phyloP scores from a whole-genome alignment of 495 filamentous ascomycete species.

The Lepidopterella palustris region DNA sequence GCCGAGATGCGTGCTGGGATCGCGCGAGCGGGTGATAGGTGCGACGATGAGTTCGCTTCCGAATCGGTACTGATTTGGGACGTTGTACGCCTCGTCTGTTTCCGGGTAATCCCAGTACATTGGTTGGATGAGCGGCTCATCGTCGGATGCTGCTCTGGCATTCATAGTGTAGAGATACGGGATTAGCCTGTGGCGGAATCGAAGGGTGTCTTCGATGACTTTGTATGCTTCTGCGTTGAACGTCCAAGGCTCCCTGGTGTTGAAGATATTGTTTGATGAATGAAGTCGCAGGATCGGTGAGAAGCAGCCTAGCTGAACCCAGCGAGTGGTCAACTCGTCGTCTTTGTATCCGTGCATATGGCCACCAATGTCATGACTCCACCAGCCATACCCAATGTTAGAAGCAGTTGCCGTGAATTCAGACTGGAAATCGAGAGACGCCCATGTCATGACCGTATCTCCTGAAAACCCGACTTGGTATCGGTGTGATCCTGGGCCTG shows the following conservation, averaged over 20 bases:
- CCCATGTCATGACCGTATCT: constrained; percentile 51
- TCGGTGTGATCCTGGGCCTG: constrained; percentile 52
- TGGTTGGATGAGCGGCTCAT: constrained; percentile 48
- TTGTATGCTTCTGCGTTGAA: constrained; percentile 37
- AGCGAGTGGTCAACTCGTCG: constrained; percentile 50
- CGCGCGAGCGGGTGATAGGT: constrained; percentile 45
- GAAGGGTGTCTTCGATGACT: constrained; percentile 44
- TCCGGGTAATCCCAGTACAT: constrained; percentile 54
- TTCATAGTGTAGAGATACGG: constrained; percentile 56
- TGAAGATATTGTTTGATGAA: constrained; percentile 47
- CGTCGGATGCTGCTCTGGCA: constrained; percentile 37
- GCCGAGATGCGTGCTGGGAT: constrained; percentile 36
- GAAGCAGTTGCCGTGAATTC: constrained; percentile 57
- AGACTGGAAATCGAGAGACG: constrained; percentile 51
- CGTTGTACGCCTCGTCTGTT: constrained; percentile 43
- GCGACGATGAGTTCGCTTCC: constrained; percentile 48
- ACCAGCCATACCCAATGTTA: constrained; percentile 61
- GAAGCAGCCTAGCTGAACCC: constrained; percentile 53
- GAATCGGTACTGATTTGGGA: constrained; percentile 50
- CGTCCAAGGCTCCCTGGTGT: constrained; percentile 53
- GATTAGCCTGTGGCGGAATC: constrained; percentile 47
- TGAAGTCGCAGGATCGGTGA: constrained; percentile 54
- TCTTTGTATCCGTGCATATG: constrained; percentile 47
- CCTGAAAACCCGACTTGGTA: constrained; percentile 59
- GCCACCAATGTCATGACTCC: constrained; percentile 59